These are phyloP conservation scores for Yarrowia sp. DNA, from an alignment of 805 yeast genomes.

Conservation along the genomic window DNA sequence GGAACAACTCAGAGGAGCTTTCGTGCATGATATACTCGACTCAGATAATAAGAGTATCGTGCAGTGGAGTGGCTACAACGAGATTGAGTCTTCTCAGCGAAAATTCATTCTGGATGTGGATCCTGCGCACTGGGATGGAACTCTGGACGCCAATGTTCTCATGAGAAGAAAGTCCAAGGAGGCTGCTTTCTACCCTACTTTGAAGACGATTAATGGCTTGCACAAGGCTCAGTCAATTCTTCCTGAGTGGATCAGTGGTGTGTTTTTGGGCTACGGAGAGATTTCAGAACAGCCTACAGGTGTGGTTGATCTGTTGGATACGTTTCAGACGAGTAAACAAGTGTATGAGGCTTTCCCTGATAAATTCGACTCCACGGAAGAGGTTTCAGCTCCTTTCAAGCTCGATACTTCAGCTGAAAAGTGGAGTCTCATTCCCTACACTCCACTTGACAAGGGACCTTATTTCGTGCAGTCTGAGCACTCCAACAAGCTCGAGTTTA, in stretches of 20 bases:
- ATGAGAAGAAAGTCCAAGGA: conserved; percentile 34
- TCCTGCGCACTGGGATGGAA: conserved; percentile 28
- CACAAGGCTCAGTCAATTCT: conserved; percentile 26
- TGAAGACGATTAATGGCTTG: conserved; percentile 29
- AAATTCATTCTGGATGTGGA: conserved; percentile 35
- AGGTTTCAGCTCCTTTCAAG: conserved; percentile 20
- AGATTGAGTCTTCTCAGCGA: conserved; percentile 25
- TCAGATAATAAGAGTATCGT: conserved; percentile 29
- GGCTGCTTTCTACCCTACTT: conserved; percentile 33
- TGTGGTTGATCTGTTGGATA: conserved; percentile 33
- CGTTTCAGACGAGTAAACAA: conserved; percentile 35
- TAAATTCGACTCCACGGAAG: neutral
- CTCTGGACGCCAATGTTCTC: conserved; percentile 31
- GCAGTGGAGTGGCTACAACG: conserved; percentile 2
- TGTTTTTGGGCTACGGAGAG: conserved; percentile 40
- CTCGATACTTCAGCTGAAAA: neutral
- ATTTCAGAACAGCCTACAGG: conserved; percentile 22
- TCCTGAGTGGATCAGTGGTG: conserved; percentile 42
- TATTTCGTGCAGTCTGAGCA: conserved; percentile 23
- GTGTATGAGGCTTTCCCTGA: conserved; percentile 28
- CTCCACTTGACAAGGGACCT: conserved; percentile 30
- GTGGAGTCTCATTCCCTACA: conserved; percentile 25
- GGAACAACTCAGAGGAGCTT: conserved; percentile 33
- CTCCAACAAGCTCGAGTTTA: conserved; percentile 30
- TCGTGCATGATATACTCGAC: conserved; percentile 35